Conservation (phyloP, 441 rosid species). For the Biscutella laevigata region DNA sequence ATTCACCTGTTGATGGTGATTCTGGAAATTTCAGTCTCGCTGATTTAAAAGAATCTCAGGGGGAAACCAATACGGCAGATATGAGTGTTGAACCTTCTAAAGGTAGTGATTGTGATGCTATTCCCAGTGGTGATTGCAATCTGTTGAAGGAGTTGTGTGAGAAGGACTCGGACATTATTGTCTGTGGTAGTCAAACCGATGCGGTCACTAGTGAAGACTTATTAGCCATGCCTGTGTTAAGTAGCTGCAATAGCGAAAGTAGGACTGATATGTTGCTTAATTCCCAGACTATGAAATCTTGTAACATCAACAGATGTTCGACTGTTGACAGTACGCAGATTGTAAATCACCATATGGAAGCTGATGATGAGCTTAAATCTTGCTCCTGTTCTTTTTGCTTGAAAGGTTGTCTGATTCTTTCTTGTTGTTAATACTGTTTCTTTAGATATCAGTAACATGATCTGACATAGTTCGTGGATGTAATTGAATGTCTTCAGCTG, state of each 20-base stretch:
- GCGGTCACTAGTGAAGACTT: conserved; percentile 19
- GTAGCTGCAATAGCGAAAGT: conserved; percentile 28
- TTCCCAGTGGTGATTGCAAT: no score
- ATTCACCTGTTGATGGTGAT: conserved; percentile 11
- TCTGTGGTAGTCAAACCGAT: conserved; percentile 21
- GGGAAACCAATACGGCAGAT: conserved; percentile 25
- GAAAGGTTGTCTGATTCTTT: conserved; percentile 44
- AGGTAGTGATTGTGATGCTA: conserved; percentile 22
- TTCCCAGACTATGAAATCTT: conserved; percentile 34
- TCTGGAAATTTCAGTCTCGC: conserved; percentile 18
- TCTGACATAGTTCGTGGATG: conserved; percentile 3
- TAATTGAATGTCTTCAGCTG: conserved; percentile 47
- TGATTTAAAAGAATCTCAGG: conserved; percentile 26
- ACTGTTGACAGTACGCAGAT: conserved; percentile 27
- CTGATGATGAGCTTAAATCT: conserved; percentile 41
- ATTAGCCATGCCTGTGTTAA: conserved; percentile 13
- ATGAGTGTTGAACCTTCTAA: conserved; percentile 5
- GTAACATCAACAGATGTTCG: conserved; percentile 44
- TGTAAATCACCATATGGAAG: conserved; percentile 28
- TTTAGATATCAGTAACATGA: background rate
- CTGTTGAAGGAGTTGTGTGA: conserved; percentile 26
- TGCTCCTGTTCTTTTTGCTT: conserved; percentile 83
- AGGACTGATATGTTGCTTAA: conserved; percentile 34
- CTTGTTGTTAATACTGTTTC: background rate
- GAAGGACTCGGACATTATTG: conserved; percentile 24